phyloP scores from a whole-genome alignment of 2,329 filamentous ascomycete genomes.

The Neonectria sp. region DNA sequence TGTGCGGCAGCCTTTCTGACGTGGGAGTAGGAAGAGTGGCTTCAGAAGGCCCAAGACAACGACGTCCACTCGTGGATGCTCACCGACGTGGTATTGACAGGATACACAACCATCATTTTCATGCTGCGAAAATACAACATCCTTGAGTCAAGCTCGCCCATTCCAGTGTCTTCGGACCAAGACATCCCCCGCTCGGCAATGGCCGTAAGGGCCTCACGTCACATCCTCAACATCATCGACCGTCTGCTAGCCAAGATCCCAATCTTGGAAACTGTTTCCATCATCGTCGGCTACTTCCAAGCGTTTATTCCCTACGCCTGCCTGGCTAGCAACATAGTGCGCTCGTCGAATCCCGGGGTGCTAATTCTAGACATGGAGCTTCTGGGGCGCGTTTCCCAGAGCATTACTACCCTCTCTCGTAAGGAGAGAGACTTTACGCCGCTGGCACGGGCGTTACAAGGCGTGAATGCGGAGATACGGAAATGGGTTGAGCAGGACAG shows the following conservation, averaged over 20 bases:
- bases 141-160: conserved; percentile 7
- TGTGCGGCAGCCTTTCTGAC: background rate
- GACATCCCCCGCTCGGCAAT: conserved; percentile 9
- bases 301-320: conserved; percentile 22
- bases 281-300: conserved; percentile 24
- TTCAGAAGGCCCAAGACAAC: conserved; percentile 19
- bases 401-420: background rate
- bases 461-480: conserved; percentile 9
- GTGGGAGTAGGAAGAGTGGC: conserved; percentile 19
- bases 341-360: background rate
- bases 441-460: conserved; percentile 10
- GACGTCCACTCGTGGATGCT: conserved; percentile 22
- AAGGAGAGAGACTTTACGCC: conserved; percentile 19
- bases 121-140: conserved; percentile 26
- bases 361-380: conserved; percentile 14
- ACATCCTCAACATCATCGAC: conserved; percentile 11
- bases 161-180: background rate
- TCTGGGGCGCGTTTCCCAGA: conserved; percentile 5
- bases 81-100: conserved; percentile 15
- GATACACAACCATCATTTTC: conserved; percentile 19
- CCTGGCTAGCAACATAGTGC: conserved; percentile 19
- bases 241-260: conserved; percentile 13
- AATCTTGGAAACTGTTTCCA: conserved; percentile 13
- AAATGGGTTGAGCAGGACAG: conserved; percentile 8
- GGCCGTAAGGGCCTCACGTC: conserved; percentile 15